These are phyloP conservation scores for Pezicula carpinea DNA, from an alignment of 2,329 filamentous ascomycete species.

Conservation along the genomic window DNA sequence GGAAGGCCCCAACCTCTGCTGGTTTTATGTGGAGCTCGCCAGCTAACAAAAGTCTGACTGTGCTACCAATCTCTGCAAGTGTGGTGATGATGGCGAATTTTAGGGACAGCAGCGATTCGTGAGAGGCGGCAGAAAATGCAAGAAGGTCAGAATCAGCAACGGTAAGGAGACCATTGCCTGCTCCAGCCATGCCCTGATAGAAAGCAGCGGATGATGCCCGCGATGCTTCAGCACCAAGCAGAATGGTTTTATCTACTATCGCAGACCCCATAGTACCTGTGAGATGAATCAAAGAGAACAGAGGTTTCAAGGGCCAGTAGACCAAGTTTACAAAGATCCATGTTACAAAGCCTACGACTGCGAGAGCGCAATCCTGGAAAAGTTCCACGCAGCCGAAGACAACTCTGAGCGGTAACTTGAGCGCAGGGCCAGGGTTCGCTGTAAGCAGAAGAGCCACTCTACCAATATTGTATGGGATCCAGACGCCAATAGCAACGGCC, in stretches of 20 bases:
- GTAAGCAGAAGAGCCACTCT: slow-evolving; percentile 76
- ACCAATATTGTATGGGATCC: slow-evolving; percentile 87
- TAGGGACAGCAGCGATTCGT: slow-evolving; percentile 60
- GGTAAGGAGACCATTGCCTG: slow-evolving; percentile 41
- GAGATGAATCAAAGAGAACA: slow-evolving; percentile 11
- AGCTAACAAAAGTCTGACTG: slow-evolving; percentile 39
- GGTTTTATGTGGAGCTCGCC: slow-evolving; percentile 35
- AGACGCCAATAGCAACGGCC: slow-evolving; percentile 80
- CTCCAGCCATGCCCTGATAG: slow-evolving; percentile 41
- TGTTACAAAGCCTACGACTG: slow-evolving; percentile 52
- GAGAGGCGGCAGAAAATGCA: slow-evolving; percentile 72
- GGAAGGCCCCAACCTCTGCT: slow-evolving; percentile 3
- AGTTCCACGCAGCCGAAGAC: slow-evolving; percentile 73
- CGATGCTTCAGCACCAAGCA: slow-evolving; percentile 9
- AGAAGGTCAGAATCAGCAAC: slow-evolving; percentile 57
- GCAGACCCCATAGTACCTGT: slow-evolving; percentile 3
- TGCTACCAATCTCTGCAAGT: slow-evolving; percentile 34
- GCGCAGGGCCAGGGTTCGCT: slow-evolving; percentile 67
- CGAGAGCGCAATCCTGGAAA: slow-evolving; percentile 69
- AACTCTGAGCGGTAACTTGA: slow-evolving; percentile 67
- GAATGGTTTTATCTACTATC: not conserved
- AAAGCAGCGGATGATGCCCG: slow-evolving; percentile 23
- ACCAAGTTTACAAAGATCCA: slow-evolving; percentile 25
- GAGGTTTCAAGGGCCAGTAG: slow-evolving; percentile 11
- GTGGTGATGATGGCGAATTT: slow-evolving; percentile 46